Evolutionary conservation across 1,284 basidiomycete genomes (phyloP).

Genomic region (Kwoniella shivajii): DNA sequence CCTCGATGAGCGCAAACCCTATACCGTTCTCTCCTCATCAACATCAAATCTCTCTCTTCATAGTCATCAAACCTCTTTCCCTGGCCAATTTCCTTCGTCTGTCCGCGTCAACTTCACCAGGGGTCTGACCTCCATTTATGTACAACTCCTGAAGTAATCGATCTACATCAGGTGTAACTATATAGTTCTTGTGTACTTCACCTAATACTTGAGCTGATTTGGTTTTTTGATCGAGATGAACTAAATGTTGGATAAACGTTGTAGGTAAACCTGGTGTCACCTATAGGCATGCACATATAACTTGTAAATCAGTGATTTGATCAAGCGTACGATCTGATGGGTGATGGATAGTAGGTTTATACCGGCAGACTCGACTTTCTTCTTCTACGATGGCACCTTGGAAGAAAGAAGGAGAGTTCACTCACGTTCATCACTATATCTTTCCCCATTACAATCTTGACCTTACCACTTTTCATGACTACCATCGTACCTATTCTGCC

Average conservation of each 20-base stretch:
- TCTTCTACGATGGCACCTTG: too few relatives aligned
- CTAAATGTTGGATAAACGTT: conserved; percentile 86
- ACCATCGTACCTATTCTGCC: conserved; percentile 80
- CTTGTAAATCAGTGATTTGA: not conserved
- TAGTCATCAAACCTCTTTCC: conserved; percentile 58
- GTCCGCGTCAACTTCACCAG: conserved; percentile 57
- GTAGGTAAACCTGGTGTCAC: conserved; percentile 80
- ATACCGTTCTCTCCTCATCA: not conserved
- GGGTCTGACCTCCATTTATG: conserved; percentile 48
- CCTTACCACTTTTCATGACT: conserved; percentile 78
- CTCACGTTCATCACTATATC: conserved; percentile 79
- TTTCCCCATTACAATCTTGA: conserved; percentile 79
- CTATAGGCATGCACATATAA: conserved; percentile 54
- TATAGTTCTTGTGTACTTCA: conserved; percentile 80
- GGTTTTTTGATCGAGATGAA: conserved; percentile 69
- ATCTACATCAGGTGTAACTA: conserved; percentile 83
- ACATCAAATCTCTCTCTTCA: conserved; percentile 10
- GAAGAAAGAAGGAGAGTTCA: conserved; percentile 15
- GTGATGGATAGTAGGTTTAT: not conserved
- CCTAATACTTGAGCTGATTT: conserved; percentile 69
- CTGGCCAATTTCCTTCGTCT: conserved; percentile 40
- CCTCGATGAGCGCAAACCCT: too few relatives aligned
- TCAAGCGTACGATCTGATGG: not conserved
- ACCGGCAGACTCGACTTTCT: not conserved
- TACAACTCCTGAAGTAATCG: conserved; percentile 72